phyloP scores from a whole-genome alignment of 2,329 filamentous ascomycete species.

The Scedosporium dehoogii region DNA sequence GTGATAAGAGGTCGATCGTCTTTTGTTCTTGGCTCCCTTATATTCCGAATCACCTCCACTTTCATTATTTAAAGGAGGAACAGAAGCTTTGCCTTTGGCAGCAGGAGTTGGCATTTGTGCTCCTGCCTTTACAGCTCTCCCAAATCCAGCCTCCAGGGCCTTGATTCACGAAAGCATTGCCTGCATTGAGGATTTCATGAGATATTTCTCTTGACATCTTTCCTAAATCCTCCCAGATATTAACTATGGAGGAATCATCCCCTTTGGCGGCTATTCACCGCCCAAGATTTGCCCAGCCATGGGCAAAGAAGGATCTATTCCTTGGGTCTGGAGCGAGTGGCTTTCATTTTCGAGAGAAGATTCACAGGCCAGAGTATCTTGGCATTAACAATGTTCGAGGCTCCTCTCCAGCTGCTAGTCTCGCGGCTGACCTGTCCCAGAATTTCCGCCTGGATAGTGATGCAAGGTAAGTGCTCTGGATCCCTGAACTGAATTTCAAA shows the following conservation, averaged over 20 bases:
- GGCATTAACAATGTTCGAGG: slow-evolving; percentile 65
- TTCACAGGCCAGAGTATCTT: slow-evolving; percentile 69
- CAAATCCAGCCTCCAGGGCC: no score
- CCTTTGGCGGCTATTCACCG: slow-evolving; percentile 88
- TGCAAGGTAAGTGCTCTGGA: slow-evolving; percentile 55
- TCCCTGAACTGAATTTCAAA: background rate
- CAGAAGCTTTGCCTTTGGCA: no score
- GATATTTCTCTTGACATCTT: background rate
- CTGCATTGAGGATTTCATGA: background rate
- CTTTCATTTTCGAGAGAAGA: slow-evolving; percentile 65
- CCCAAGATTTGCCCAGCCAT: slow-evolving; percentile 51
- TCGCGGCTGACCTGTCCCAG: slow-evolving; percentile 89
- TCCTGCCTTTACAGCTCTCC: no score
- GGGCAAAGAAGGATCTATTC: slow-evolving; percentile 39
- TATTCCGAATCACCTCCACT: no score
- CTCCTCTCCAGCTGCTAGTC: slow-evolving; percentile 81
- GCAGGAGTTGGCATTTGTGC: no score
- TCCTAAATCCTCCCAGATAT: background rate
- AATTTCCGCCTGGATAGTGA: slow-evolving; percentile 89
- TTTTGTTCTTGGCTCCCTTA: no score
- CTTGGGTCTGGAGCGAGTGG: slow-evolving; percentile 45
- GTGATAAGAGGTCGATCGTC: no score
- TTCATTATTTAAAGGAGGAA: no score
- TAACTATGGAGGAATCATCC: slow-evolving; percentile 84
- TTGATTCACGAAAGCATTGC: background rate